Conservation (phyloP, 2,329 filamentous ascomycete species). For the Fulvia fulva region DNA sequence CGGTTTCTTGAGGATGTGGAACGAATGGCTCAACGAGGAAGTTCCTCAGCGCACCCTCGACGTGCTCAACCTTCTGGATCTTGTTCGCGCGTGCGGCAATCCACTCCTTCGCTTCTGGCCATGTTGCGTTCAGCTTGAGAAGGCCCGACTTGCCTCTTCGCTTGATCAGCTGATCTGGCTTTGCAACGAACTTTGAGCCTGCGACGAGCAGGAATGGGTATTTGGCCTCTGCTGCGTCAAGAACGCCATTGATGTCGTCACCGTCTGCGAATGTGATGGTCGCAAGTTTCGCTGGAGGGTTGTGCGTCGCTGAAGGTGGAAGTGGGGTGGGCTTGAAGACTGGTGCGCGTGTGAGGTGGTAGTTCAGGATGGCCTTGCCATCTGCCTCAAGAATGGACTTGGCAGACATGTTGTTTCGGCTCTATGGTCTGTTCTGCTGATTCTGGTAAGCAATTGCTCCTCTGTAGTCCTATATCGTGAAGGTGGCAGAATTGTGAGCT, state of each 20-base stretch:
- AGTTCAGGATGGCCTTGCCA: constrained; percentile 99
- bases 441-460: constrained; percentile 24
- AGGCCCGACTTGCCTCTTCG: constrained; percentile 98
- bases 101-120: constrained; percentile 91
- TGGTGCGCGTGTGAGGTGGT: constrained; percentile 95
- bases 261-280: constrained; percentile 91
- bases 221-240: constrained; percentile 92
- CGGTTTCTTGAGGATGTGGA: constrained; percentile 87
- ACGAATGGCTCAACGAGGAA: constrained; percentile 99
- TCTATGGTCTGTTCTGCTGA: constrained; percentile 1
- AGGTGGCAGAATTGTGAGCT: background rate
- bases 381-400: constrained; percentile 98
- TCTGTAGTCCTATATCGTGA: background rate
- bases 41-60: constrained; percentile 81
- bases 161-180: constrained; percentile 99
- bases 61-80: constrained; percentile 86
- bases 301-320: constrained; percentile 78
- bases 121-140: constrained; percentile 92
- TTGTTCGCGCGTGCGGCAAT: constrained; percentile 89
- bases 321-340: constrained; percentile 98
- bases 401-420: constrained; percentile 67
- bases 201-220: constrained; percentile 89
- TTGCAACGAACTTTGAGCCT: constrained; percentile 91
- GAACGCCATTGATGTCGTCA: constrained; percentile 73
- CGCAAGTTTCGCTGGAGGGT: constrained; percentile 84